A percentile compares a stretch with the other conserved stretches of the same genome.
These are phyloP conservation scores for Epithemia pelagica DNA, from an alignment of 108 stramenopile genomes.

Conservation along the genomic window DNA sequence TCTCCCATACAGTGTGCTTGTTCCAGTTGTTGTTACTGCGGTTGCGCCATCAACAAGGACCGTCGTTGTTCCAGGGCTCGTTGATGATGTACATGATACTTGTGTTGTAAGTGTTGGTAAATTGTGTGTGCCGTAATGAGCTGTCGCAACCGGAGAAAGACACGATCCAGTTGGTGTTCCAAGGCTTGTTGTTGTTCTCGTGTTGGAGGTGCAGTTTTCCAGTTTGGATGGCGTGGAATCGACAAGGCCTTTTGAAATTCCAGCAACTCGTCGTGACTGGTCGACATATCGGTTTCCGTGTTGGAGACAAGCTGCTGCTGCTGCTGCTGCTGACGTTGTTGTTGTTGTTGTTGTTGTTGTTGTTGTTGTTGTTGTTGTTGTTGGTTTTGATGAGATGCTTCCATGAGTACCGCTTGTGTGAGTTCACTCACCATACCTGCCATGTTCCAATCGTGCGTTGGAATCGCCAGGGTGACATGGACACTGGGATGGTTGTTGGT, in stretches of 20 bases:
- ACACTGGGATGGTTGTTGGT: conserved; percentile 39
- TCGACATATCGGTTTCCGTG: no score
- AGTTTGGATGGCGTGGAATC: no score
- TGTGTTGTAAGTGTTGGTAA: conserved; percentile 12
- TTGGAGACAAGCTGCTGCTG: no score
- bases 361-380: conserved; percentile 12
- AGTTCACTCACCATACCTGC: conserved; percentile 33
- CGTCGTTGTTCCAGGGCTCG: conserved; percentile 18
- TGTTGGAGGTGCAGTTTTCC: no score
- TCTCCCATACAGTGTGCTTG: no score
- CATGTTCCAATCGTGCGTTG: conserved; percentile 85
- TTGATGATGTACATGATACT: conserved; percentile 34
- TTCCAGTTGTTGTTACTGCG: conserved; percentile 5
- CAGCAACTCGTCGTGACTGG: no score
- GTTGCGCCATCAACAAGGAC: not conserved
- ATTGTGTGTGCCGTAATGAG: conserved; percentile 30
- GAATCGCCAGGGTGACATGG: conserved; percentile 71
- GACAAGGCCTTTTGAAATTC: no score
- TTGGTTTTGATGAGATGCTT: no score
- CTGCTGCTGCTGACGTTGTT: no score
- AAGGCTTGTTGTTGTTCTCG: conserved; percentile 4
- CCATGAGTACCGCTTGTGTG: conserved; percentile 15
- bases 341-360: conserved; percentile 43
- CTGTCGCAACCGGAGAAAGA: conserved; percentile 15
- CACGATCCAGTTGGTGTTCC: conserved; percentile 25